Base-by-base conservation (phyloP, 2,329 filamentous ascomycete genomes). In the Raffaelea arxii region DNA sequence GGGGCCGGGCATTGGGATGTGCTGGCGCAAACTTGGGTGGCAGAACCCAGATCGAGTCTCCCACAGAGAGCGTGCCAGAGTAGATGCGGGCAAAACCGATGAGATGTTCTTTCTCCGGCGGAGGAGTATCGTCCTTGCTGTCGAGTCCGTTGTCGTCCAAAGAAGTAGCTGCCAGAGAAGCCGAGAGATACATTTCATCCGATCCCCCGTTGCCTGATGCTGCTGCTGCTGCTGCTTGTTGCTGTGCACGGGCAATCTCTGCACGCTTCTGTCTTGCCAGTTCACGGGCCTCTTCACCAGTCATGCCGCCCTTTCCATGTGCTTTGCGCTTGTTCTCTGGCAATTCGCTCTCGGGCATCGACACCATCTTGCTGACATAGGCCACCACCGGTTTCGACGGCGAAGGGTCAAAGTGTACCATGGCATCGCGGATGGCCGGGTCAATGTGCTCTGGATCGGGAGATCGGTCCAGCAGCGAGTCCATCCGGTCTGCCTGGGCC, bases 311-410 rank as follows among this genome's bases (percentile, higher is more conserved):
- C 16, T 67, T 63, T 16, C 80, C 75, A 11, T 36, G 16, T 12
- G 27, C 27, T 30, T 46, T 49, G 40, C 87, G 76, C 63, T 84
- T 94, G 62, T 95, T 95, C 44, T 91, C 79, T 0, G 87, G 86
- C 5, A 98, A 70, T 56, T 98, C 91, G 63, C 87, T 96, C 58
- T 94, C 87, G 0, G 89, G 91, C 12, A 98, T 75, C 0, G 92
- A 92, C 2, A 97, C 86, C 89, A 98, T 96, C 63, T 98, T 98
- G 67, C 91, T 97, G 50, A 98, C 86, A 54, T 95, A 98, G 9
- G 87, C 91, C 2, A 98, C 87, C 0, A 94, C 80, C 0, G 91
- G 90, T 48, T 85, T 84, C 1, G 80, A 73, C 35, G 77, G 72
- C 0, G 72, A 74, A 4, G 78, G 78, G 58, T 85, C 86, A 60